Evolutionary conservation across 148 eudicot genomes (phyloP), one percentile per base, ranked within the genome.

Genomic region (Diospyros kaki): DNA sequence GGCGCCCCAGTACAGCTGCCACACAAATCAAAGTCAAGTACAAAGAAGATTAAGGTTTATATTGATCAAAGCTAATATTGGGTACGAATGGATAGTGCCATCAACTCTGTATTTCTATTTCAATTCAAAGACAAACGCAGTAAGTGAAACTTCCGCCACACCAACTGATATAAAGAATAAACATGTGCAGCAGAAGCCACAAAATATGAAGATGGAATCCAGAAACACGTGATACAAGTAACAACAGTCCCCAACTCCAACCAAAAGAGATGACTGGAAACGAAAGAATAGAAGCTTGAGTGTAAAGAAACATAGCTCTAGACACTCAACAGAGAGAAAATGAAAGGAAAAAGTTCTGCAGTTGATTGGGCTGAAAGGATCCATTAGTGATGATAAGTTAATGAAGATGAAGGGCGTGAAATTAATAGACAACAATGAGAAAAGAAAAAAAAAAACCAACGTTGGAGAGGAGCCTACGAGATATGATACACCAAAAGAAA

Each of bases 1-100:
- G 96, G 65, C 99, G 98, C 18, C 99, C 99, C 87, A 96, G 78
- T 72, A 87, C 86, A 81, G 99, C 99, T 96, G 97, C 81, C 83
- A 64, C 28, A 64, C 42, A 44, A 53, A 50, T 69, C 64, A 68
- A 79, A 71, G 67, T 50, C 63, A 78, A 28, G 28, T 28, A 28
- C 28, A 28, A 28, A 28, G 28, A 28, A 28, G 28, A 28, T 28
- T 28, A 28, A 28, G 28, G 28, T 28, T 28, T 28, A 28, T 28
- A 28, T 28, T 28, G 28, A 28, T 28, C 28, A 28, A 28, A 28
- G 28, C 28, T 28, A 28, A 28, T 28, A 28, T 28, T 28, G 28
- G 28, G 28, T 28, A 28, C 28, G 28, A 28, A 28, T 28, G 28
- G 28, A 28, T 28, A 28, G 58, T 17, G 58, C 68, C 50, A 10